phyloP scores from a whole-genome alignment of 345 rosid genomes.

The Clarkia xantiana region DNA sequence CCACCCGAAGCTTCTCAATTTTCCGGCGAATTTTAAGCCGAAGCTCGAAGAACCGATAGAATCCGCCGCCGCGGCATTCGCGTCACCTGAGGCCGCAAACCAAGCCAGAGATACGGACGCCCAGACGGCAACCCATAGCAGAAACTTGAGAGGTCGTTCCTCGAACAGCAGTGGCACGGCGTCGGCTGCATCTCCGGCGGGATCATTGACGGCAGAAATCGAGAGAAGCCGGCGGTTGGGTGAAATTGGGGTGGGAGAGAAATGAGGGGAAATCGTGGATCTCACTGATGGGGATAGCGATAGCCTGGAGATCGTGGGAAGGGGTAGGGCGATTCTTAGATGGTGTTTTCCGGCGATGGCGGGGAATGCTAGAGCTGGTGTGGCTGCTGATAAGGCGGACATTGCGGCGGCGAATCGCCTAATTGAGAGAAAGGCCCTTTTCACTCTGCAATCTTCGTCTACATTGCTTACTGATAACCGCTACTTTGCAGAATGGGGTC shows the following conservation, averaged over 20 bases:
- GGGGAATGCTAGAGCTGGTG: no score
- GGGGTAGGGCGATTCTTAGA: no score
- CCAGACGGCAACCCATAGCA: slow-evolving; percentile 54
- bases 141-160: slow-evolving; percentile 29
- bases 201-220: slow-evolving; percentile 2
- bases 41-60: slow-evolving; percentile 68
- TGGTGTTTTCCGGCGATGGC: no score
- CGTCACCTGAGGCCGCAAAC: slow-evolving; percentile 68
- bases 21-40: slow-evolving; percentile 52
- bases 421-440: no score
- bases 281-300: no score
- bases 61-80: slow-evolving; percentile 75
- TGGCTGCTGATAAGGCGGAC: no score
- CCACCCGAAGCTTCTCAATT: slow-evolving; percentile 65
- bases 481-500: no score
- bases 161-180: slow-evolving; percentile 21
- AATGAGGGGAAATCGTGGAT: no score
- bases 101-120: slow-evolving; percentile 62
- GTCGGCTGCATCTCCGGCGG: slow-evolving; percentile 8
- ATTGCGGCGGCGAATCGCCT: no score
- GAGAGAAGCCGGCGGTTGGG: slow-evolving; percentile 21
- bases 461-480: no score
- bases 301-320: no score
- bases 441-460: no score
- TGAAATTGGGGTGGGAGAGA: slow-evolving; percentile 7